Evolutionary conservation across 768 basidiomycete species (phyloP), one percentile per base, ranked within the genome.

Genomic region (Lactifluus piperatus): DNA sequence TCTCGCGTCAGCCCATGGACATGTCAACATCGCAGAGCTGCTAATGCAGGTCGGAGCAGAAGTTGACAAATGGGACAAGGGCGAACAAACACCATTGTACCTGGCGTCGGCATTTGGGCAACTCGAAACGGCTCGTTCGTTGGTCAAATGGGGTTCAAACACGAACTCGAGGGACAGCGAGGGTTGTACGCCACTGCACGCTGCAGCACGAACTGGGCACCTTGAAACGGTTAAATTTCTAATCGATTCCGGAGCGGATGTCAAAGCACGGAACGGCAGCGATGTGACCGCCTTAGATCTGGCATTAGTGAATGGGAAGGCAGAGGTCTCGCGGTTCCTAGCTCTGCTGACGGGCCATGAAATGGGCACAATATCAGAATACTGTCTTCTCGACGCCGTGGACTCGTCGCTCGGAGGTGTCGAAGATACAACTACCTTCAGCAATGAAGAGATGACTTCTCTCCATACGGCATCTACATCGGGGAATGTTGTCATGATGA

Each of bases 341-440:
- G 7, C 43, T 2, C 1, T 14, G 9, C 32, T 11, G 6, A 32
- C 24, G 29, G 34, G 34, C 1, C 11, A 13, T 5, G 24, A 16
- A 37, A 13, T 13, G 2, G 44, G 36, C 10, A 3, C 8, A 18
- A n/a, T 11, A 26, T 18, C 30, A 6, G 2, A 24, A 5, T n/a
- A 0, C 16, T 4, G 3, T 0, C 14, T 7, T 34, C 10, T 32
- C 1, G 53, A 54, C 6, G 1, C 13, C 22, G 4, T 2, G 4
- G 22, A 26, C 4, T 10, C 37, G 6, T 13, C n/a, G 8, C 14
- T 29, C n/a, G 20, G 13, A 0, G 3, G 3, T 0, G n/a, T 13
- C 1, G 10, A 20, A 14, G 1, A 18, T 20, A 0, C 8, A 0
- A 14, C 18, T n/a, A 2, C 1, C 1, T 29, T 5, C 22, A 20